Evolutionary conservation across 139 green algal genomes (phyloP).

Genomic region (Chlorella sp.): DNA sequence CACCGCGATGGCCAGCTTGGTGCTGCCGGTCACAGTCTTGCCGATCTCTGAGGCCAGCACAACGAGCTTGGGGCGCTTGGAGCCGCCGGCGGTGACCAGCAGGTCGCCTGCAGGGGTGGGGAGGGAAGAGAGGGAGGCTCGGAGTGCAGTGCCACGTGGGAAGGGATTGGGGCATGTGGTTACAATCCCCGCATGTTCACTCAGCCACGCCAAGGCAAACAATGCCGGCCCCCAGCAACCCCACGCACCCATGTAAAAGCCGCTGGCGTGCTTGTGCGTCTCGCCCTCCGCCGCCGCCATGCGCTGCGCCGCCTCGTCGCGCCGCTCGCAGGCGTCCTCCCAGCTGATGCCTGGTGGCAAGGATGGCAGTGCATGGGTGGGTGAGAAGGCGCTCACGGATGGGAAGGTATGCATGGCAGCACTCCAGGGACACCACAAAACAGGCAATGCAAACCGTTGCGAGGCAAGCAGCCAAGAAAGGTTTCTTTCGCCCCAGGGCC

Average conservation of each 20-base stretch:
- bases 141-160: background rate
- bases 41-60: background rate
- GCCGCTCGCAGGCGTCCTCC: background rate
- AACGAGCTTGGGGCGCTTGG: background rate
- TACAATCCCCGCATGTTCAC: too few species aligned
- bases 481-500: too few species aligned
- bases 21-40: background rate
- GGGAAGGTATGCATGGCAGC: too few species aligned
- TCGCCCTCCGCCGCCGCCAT: background rate
- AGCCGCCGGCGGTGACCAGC: background rate
- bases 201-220: too few species aligned
- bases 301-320: conserved; percentile 14
- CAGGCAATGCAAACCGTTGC: too few species aligned
- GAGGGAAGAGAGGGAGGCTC: too few species aligned
- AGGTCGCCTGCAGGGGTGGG: background rate
- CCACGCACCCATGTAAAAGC: background rate
- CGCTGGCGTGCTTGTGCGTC: background rate
- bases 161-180: too few species aligned
- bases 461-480: too few species aligned
- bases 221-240: too few species aligned
- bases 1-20: conserved; percentile 6
- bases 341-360: background rate
- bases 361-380: background rate
- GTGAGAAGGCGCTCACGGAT: background rate
- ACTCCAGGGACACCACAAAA: too few species aligned